These are phyloP conservation scores for Pilasporangium apinafurcum DNA, from an alignment of 352 stramenopile genomes.

Conservation along the genomic window DNA sequence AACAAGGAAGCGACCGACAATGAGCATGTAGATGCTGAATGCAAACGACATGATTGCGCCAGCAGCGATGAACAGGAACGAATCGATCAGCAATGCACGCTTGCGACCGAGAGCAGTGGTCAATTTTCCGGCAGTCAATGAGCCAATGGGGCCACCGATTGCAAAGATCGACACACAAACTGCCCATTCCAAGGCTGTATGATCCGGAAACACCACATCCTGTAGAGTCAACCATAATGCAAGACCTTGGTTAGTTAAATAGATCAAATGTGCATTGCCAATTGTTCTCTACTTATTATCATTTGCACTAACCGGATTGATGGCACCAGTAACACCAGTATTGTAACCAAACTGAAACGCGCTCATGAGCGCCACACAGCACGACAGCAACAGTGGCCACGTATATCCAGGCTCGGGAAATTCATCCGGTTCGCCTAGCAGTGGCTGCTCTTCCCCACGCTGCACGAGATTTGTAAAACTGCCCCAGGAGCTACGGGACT, in stretches of 20 bases:
- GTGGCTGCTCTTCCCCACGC: slow-evolving; percentile 69
- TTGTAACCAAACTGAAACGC: slow-evolving; percentile 76
- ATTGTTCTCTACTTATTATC: too few species aligned
- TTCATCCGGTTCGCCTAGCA: slow-evolving; percentile 45
- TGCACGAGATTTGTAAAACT: slow-evolving; percentile 49
- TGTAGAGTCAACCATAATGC: too few species aligned
- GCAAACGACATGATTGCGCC: slow-evolving; percentile 51
- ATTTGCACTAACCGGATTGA: slow-evolving; percentile 33
- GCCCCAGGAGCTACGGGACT: slow-evolving; percentile 48
- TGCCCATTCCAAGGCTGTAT: slow-evolving; percentile 59
- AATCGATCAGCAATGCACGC: slow-evolving; percentile 51
- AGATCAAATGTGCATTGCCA: too few species aligned
- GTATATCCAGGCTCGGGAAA: slow-evolving; percentile 66
- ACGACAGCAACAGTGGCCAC: slow-evolving; percentile 54
- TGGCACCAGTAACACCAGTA: slow-evolving; percentile 57
- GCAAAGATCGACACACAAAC: slow-evolving; percentile 67
- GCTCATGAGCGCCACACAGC: slow-evolving; percentile 61
- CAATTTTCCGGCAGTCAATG: slow-evolving; percentile 48
- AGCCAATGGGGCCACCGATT: slow-evolving; percentile 54
- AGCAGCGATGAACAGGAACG: slow-evolving; percentile 58
- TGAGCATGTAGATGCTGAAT: slow-evolving; percentile 68
- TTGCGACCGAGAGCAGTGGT: slow-evolving; percentile 52
- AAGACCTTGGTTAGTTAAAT: too few species aligned
- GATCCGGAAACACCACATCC: slow-evolving; percentile 53
- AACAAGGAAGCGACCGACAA: slow-evolving; percentile 60